A percentile compares a stretch with the other conserved stretches of the same genome.
These are phyloP conservation scores for Cryptococcus sp. DNA, from an alignment of 1,284 basidiomycete genomes.

Conservation along the genomic window DNA sequence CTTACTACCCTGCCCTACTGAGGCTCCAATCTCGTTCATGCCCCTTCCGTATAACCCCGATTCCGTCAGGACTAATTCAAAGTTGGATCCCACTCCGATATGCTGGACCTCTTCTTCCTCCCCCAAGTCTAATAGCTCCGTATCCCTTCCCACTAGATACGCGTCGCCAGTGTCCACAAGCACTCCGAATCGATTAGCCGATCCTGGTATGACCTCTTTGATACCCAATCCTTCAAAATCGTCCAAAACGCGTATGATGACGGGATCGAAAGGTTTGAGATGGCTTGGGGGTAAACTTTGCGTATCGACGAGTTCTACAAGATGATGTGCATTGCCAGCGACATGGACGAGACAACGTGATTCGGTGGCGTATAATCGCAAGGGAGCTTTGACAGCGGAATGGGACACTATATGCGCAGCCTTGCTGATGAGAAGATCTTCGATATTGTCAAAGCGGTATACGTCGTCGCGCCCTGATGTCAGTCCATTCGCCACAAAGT, in stretches of 20 bases:
- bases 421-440: slow-evolving; percentile 6
- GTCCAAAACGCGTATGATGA: slow-evolving; percentile 23
- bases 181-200: slow-evolving; percentile 28
- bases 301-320: slow-evolving; percentile 26
- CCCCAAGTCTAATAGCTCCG: slow-evolving; percentile 19
- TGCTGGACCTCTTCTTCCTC: slow-evolving; percentile 20
- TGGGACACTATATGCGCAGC: neutral
- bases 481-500: slow-evolving; percentile 4
- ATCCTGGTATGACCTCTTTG: slow-evolving; percentile 21
- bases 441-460: slow-evolving; percentile 17
- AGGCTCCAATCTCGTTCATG: slow-evolving; percentile 36
- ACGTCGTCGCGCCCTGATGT: slow-evolving; percentile 12
- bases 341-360: slow-evolving; percentile 26
- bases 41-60: slow-evolving; percentile 31
- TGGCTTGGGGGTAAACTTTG: slow-evolving; percentile 10
- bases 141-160: slow-evolving; percentile 26
- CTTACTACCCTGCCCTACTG: neutral
- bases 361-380: slow-evolving; percentile 28
- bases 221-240: slow-evolving; percentile 38
- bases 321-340: slow-evolving; percentile 11
- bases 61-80: slow-evolving; percentile 35
- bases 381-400: too few relatives aligned
- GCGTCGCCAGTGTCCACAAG: slow-evolving; percentile 35
- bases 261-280: slow-evolving; percentile 1
- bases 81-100: slow-evolving; percentile 35